phyloP scores from a whole-genome alignment of 75 land plant species.

The Sequoiadendron giganteum region DNA sequence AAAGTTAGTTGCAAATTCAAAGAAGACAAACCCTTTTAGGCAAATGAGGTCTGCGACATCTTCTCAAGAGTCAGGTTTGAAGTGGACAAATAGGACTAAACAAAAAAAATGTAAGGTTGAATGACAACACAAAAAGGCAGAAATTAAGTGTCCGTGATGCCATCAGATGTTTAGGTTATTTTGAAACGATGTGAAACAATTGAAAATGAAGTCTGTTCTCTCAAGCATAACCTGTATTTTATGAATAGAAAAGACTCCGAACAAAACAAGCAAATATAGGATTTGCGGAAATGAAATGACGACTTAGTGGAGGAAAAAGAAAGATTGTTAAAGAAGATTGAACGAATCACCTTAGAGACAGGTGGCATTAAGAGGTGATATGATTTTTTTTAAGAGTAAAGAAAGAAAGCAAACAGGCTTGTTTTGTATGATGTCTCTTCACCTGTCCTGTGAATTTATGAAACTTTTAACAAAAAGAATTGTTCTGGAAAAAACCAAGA shows the following conservation, averaged over 20 bases:
- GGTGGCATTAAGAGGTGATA: background rate
- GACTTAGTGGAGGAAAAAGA: conserved; percentile 57
- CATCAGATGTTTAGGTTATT: conserved; percentile 60
- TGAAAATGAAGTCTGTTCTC: conserved; percentile 74
- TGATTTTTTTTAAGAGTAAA: no score
- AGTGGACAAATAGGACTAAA: no score
- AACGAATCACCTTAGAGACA: conserved; percentile 35
- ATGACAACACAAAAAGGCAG: conserved; percentile 32
- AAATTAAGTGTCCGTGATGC: conserved; percentile 33
- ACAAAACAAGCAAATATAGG: conserved; percentile 77
- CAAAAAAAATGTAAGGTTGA: no score
- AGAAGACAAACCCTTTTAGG: no score
- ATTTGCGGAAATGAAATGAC: conserved; percentile 62
- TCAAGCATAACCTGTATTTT: conserved; percentile 63
- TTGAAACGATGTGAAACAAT: conserved; percentile 64
- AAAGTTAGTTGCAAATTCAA: no score
- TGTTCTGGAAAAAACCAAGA: no score
- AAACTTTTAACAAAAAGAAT: no score
- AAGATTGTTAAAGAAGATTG: conserved; percentile 50
- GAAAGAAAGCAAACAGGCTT: no score
- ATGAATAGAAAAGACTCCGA: conserved; percentile 89
- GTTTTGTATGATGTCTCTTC: no score
- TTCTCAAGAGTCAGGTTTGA: no score
- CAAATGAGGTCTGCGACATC: no score
- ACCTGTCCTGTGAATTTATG: no score